Evolutionary conservation across 139 green algal species (phyloP), one percentile per base, ranked within the genome.

Genomic region (Tetraselmis striata): DNA sequence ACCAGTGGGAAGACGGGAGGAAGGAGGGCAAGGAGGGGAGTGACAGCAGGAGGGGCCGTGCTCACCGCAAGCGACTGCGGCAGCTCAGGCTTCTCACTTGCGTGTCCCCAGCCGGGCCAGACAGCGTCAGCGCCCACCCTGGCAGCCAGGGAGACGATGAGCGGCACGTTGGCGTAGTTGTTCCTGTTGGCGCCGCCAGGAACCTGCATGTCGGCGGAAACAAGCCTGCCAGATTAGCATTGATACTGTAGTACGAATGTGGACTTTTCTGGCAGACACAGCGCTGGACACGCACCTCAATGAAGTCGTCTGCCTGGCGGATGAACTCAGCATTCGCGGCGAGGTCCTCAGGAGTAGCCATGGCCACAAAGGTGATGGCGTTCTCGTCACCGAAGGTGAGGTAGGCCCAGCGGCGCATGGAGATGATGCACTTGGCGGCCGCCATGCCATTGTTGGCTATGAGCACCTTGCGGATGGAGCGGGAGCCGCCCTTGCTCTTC

Each of bases 91-190:
- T 97, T 97, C 88, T 99, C 96, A 23, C 89, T 96, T 0, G 96
- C 96, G 84, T 99, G 96, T 30, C 96, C 96, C 94, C 94, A 98
- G 77, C 96, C 96, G 2, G 96, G 96, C 96, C 96, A 99, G 1
- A 99, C 96, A 1, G 96, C 96, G 83, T 99, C 96, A 67, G 97
- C 95, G 24, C 91, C 89, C 25, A 92, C 91, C 30, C 92, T 82
- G 83, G 93, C 89, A 0, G 95, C 95, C 30, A 94, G 84, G 79
- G 94, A 86, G 25, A 94, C 90, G 83, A 99, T 99, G 32, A 99
- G 92, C 81, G 87, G 87, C 78, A 98, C 95, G 59, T 99, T 99
- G 82, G 95, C 96, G 83, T 99, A 99, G 90, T 99, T 99, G 92
- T 99, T 99, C 87, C 94, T 94, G 91, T 98, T 99, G 81, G 89